These are phyloP conservation scores for Annulohypoxylon maeteangense DNA, from an alignment of 495 filamentous ascomycete species.

Conservation along the genomic window DNA sequence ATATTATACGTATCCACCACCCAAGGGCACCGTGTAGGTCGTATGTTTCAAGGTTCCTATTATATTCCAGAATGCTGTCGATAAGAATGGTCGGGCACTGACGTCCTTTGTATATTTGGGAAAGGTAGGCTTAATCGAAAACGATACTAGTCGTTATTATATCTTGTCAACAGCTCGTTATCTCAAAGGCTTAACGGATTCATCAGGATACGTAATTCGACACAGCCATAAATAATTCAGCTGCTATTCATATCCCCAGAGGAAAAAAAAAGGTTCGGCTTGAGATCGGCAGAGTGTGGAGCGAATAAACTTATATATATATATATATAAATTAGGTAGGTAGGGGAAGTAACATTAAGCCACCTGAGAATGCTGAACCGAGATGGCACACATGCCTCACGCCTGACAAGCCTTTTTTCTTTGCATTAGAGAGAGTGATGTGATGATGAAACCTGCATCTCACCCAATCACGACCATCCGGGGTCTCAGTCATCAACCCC, in stretches of 20 bases:
- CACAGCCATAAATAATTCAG: background rate
- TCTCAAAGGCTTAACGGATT: background rate
- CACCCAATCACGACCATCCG: slow-evolving; percentile 35
- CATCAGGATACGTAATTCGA: background rate
- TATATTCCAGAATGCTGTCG: background rate
- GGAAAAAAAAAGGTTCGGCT: background rate
- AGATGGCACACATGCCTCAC: slow-evolving; percentile 28
- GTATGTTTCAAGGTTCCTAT: background rate
- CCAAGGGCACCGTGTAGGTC: background rate
- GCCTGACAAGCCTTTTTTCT: slow-evolving; percentile 20
- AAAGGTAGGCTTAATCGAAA: background rate
- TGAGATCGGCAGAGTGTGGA: slow-evolving; percentile 33
- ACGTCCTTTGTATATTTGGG: background rate
- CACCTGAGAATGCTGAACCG: slow-evolving; percentile 19
- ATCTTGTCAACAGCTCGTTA: background rate
- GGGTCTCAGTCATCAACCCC: slow-evolving; percentile 32
- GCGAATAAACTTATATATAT: slow-evolving; percentile 16
- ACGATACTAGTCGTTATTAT: background rate
- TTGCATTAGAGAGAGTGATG: slow-evolving; percentile 37
- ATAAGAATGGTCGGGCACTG: background rate
- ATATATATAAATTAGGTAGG: slow-evolving; percentile 19
- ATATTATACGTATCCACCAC: background rate
- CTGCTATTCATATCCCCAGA: background rate
- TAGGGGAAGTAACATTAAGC: slow-evolving; percentile 28
- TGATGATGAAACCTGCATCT: slow-evolving; percentile 42